These are phyloP conservation scores for Colletotrichum chlorophyti DNA, from an alignment of 2,329 filamentous ascomycete species.

Conservation along the genomic window DNA sequence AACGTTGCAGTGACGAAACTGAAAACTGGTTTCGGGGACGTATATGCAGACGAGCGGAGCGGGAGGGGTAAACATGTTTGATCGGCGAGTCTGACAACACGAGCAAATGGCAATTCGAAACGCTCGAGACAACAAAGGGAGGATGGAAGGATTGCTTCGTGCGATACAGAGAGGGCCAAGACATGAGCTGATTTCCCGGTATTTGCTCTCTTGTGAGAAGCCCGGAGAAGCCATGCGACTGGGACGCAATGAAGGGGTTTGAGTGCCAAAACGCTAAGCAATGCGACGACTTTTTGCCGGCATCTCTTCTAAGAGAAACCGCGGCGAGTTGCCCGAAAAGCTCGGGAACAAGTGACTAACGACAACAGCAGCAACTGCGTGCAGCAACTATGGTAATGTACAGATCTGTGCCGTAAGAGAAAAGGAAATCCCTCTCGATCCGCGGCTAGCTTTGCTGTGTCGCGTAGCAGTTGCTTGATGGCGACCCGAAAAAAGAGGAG, in stretches of 20 bases:
- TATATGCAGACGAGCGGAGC: slow-evolving; percentile 20
- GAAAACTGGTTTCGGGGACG: slow-evolving; percentile 14
- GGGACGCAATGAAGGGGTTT: slow-evolving; percentile 29
- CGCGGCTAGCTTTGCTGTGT: slow-evolving; percentile 43
- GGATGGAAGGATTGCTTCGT: slow-evolving; percentile 4
- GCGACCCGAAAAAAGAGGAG: slow-evolving; percentile 40
- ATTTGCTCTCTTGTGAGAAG: slow-evolving; percentile 1
- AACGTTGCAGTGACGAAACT: slow-evolving; percentile 26
- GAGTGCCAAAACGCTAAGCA: slow-evolving; percentile 29
- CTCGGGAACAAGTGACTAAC: slow-evolving; percentile 29
- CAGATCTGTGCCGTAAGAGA: slow-evolving; percentile 52
- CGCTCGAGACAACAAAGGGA: slow-evolving; percentile 20
- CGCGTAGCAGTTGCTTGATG: slow-evolving; percentile 40
- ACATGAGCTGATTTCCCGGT: slow-evolving; percentile 6
- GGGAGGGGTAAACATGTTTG: slow-evolving; percentile 27
- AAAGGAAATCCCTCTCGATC: slow-evolving; percentile 45
- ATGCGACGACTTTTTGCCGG: slow-evolving; percentile 33
- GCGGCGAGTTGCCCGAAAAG: slow-evolving; percentile 21
- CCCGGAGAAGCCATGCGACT: slow-evolving; percentile 15
- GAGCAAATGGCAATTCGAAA: slow-evolving; percentile 24
- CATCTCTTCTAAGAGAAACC: slow-evolving; percentile 27
- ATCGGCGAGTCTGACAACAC: slow-evolving; percentile 22
- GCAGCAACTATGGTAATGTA: slow-evolving; percentile 61
- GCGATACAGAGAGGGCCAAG: slow-evolving; percentile 19
- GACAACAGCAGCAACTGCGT: slow-evolving; percentile 48